phyloP scores from a whole-genome alignment of 768 basidiomycete genomes.

The Mycena haematopus region DNA sequence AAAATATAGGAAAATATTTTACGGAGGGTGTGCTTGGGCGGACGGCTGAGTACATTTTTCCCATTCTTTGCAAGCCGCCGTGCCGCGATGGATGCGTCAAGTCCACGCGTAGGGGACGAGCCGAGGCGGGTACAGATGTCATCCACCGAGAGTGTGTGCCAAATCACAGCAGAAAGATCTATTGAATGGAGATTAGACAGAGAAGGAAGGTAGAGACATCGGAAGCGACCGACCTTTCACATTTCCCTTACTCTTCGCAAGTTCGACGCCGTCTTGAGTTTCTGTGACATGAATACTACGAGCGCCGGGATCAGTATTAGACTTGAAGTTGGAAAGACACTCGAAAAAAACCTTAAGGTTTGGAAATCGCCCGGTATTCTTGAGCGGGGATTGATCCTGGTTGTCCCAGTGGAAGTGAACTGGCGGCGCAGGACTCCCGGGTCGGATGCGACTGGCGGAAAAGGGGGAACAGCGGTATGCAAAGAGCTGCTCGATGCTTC shows the following conservation, averaged over 20 bases:
- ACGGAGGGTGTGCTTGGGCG: constrained; percentile 47
- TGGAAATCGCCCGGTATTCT: constrained; percentile 35
- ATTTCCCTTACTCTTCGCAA: constrained; percentile 18
- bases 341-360: constrained; percentile 30
- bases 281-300: constrained; percentile 36
- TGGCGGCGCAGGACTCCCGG: neutral
- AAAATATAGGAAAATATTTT: constrained; percentile 60
- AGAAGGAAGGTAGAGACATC: neutral
- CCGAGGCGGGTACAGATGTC: constrained; percentile 52
- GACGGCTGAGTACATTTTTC: constrained; percentile 57
- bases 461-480: neutral
- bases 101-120: constrained; percentile 51
- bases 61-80: constrained; percentile 53
- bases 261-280: constrained; percentile 29
- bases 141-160: constrained; percentile 50
- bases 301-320: neutral
- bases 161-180: constrained; percentile 51
- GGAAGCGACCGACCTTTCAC: constrained; percentile 22
- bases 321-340: neutral
- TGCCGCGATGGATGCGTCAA: constrained; percentile 55
- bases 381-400: constrained; percentile 27
- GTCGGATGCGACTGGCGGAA: neutral
- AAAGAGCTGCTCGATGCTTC: constrained; percentile 2
- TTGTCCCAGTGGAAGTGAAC: constrained; percentile 8
- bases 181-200: neutral